phyloP scores from a whole-genome alignment of 768 basidiomycete species.

The Collybia sordida region DNA sequence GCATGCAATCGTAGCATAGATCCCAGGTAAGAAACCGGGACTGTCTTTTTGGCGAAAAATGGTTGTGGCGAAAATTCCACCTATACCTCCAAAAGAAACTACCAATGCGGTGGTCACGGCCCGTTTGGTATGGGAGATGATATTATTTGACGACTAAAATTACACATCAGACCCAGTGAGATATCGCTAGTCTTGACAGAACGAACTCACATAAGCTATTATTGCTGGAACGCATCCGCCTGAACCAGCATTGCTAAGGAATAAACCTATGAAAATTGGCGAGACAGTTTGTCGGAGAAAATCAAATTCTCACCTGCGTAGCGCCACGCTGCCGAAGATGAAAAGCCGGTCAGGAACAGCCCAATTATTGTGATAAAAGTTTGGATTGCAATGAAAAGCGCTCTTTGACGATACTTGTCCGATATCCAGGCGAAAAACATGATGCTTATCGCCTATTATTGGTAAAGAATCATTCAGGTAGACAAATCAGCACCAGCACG shows the following conservation, averaged over 20 bases:
- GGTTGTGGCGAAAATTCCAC: constrained; percentile 47
- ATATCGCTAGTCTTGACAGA: background rate
- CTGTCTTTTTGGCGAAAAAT: constrained; percentile 46
- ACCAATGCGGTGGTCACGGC: constrained; percentile 46
- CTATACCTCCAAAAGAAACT: constrained; percentile 48
- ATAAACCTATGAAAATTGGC: constrained; percentile 34
- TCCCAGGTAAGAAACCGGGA: constrained; percentile 46
- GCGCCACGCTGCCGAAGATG: constrained; percentile 31
- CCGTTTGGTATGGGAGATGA: constrained; percentile 48
- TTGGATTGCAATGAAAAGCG: constrained; percentile 42
- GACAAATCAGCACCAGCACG: constrained; percentile 16
- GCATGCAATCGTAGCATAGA: constrained; percentile 44
- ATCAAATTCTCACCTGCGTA: constrained; percentile 36
- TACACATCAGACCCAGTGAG: constrained; percentile 1
- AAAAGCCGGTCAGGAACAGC: constrained; percentile 39
- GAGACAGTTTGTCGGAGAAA: background rate
- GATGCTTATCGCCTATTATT: constrained; percentile 33
- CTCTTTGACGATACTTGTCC: constrained; percentile 42
- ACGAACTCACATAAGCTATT: constrained; percentile 44
- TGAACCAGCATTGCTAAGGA: constrained; percentile 44
- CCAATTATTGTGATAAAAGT: constrained; percentile 40
- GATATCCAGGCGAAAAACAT: constrained; percentile 47
- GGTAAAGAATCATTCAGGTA: constrained; percentile 1
- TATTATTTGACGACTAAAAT: constrained; percentile 47
- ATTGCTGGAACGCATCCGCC: constrained; percentile 46